These are phyloP conservation scores for Rhipidocladum racemiflorum DNA, from an alignment of 176 grass and related monocot species.

Conservation along the genomic window DNA sequence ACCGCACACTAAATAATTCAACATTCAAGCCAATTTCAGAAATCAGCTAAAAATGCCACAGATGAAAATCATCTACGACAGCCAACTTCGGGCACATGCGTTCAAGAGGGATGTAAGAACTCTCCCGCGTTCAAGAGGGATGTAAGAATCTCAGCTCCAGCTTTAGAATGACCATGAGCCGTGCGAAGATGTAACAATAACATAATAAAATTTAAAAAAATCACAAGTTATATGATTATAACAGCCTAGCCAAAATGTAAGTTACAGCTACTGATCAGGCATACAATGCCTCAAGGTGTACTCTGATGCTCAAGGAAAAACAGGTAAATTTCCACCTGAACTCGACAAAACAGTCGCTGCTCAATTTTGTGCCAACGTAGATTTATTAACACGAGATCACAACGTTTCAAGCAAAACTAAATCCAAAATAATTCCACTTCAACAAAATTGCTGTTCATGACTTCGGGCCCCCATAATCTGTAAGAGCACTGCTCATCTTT, in stretches of 20 bases:
- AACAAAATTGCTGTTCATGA: conserved; percentile 26
- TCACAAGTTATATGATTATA: neutral
- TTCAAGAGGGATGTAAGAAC: neutral
- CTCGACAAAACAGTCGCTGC: conserved; percentile 4
- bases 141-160: neutral
- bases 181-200: neutral
- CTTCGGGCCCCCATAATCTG: conserved; percentile 15
- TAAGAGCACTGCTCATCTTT: conserved; percentile 35
- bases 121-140: neutral
- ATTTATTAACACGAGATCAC: conserved; percentile 46
- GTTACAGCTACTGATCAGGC: neutral
- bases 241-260: neutral
- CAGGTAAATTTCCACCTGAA: neutral
- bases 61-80: neutral
- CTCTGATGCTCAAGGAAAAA: neutral
- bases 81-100: neutral
- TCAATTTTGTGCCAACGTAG: conserved; percentile 19
- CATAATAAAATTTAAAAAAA: neutral
- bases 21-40: neutral
- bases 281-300: neutral
- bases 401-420: neutral
- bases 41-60: neutral
- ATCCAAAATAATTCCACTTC: conserved; percentile 24
- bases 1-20: neutral
- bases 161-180: neutral